Evolutionary conservation across 208 protist species (phyloP).

Genomic region (Wallacemonas sp.): DNA sequence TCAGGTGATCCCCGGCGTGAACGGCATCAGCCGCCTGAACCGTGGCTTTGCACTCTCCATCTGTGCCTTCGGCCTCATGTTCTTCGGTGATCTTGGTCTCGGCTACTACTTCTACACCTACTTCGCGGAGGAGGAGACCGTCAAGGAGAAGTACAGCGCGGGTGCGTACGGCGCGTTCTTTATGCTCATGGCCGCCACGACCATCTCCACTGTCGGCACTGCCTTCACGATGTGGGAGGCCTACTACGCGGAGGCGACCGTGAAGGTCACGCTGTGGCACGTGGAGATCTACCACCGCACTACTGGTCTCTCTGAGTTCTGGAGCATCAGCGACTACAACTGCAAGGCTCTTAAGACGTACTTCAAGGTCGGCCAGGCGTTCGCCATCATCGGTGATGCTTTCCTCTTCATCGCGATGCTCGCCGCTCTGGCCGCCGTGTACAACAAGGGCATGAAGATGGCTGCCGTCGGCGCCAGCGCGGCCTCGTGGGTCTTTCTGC

Average conservation of each 20-base stretch:
- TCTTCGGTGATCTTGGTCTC: constrained; percentile 29
- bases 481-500: constrained; percentile 30
- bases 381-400: constrained; percentile 43
- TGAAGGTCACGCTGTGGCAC: constrained; percentile 53
- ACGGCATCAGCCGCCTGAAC: constrained; percentile 42
- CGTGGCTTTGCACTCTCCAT: constrained; percentile 43
- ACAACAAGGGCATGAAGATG: constrained; percentile 35
- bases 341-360: constrained; percentile 30
- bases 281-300: constrained; percentile 35
- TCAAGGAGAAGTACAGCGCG: constrained; percentile 16
- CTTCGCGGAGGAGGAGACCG: constrained; percentile 29
- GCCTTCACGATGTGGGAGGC: constrained; percentile 46
- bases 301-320: constrained; percentile 32
- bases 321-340: constrained; percentile 30
- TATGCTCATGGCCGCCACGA: constrained; percentile 20
- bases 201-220: constrained; percentile 38
- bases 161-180: background rate
- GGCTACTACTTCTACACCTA: constrained; percentile 29
- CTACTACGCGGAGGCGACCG: constrained; percentile 28
- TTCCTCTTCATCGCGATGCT: constrained; percentile 39
- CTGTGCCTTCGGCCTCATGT: constrained; percentile 36
- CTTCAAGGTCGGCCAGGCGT: constrained; percentile 32
- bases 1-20: constrained; percentile 25
- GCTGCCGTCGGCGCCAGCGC: constrained; percentile 26
- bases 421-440: constrained; percentile 38